Conservation (phyloP, 345 rosid species). For the Balakata baccata region DNA sequence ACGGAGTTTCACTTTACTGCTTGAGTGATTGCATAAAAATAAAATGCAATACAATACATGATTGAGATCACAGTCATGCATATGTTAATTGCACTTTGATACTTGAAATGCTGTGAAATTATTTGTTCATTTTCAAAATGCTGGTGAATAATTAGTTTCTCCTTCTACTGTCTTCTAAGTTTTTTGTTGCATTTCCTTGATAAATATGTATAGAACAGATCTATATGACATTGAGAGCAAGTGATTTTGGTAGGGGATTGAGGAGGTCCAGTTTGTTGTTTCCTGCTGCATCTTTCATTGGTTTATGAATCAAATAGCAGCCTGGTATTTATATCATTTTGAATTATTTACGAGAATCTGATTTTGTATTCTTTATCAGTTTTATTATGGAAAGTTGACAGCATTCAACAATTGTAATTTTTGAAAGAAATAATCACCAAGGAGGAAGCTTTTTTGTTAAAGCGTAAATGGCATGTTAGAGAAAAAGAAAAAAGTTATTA, state of each 20-base stretch:
- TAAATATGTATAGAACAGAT: slow-evolving; percentile 15
- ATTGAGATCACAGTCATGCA: neutral
- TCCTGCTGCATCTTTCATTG: neutral
- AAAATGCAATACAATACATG: neutral
- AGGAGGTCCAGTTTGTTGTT: neutral
- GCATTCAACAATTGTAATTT: neutral
- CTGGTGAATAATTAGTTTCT: neutral
- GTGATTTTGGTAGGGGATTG: neutral
- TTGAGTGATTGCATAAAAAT: neutral
- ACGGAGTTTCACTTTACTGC: neutral
- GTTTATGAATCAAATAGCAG: neutral
- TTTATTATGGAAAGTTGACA: neutral
- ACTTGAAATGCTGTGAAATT: neutral
- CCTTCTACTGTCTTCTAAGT: neutral
- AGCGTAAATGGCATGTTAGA: neutral
- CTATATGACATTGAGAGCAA: slow-evolving; percentile 8
- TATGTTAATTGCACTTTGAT: neutral
- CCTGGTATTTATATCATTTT: neutral
- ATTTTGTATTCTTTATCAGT: neutral
- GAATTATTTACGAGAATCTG: neutral
- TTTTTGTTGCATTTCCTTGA: slow-evolving; percentile 32
- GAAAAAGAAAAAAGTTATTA: neutral
- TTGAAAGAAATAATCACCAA: slow-evolving; percentile 5
- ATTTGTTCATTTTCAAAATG: neutral
- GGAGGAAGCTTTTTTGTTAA: neutral